A percentile compares a stretch with the other conserved stretches of the same genome.
Evolutionary conservation across 208 protist species (phyloP).

Genomic region (Wallacemonas rigidus): DNA sequence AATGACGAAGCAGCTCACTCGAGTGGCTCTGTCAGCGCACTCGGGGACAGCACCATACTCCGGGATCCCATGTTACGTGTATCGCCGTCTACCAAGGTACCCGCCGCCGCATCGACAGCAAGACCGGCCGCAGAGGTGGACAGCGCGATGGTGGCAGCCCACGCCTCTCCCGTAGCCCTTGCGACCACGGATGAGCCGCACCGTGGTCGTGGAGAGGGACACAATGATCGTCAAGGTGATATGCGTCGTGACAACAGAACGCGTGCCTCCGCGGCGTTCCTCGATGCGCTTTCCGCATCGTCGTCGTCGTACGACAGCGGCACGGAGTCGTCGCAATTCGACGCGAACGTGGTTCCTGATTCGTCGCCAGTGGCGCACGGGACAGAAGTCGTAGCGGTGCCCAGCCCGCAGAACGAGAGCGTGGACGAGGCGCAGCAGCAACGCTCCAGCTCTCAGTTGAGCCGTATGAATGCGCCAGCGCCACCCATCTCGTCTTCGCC

Average conservation of each 20-base stretch:
- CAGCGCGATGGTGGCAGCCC: no score
- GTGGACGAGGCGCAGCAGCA: no score
- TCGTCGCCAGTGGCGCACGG: neutral
- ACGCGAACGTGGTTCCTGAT: neutral
- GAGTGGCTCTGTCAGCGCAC: neutral
- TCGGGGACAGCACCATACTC: neutral
- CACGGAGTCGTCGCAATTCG: neutral
- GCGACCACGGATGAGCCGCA: no score
- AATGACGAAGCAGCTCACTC: neutral
- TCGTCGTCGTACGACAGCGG: conserved; percentile 2
- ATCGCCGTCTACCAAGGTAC: no score
- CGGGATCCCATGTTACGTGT: no score
- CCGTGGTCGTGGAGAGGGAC: neutral
- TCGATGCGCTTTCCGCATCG: neutral
- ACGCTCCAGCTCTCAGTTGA: no score
- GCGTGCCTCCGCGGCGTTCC: neutral
- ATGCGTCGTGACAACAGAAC: neutral
- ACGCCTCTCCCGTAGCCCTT: no score
- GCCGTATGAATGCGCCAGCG: no score
- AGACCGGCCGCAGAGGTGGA: no score
- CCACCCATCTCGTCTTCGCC: no score
- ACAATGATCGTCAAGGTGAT: neutral
- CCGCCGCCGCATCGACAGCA: no score
- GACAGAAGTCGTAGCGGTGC: neutral
- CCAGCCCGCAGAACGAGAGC: no score